Conservation (phyloP, 768 basidiomycete genomes). For the Kockovaella imperatae region DNA sequence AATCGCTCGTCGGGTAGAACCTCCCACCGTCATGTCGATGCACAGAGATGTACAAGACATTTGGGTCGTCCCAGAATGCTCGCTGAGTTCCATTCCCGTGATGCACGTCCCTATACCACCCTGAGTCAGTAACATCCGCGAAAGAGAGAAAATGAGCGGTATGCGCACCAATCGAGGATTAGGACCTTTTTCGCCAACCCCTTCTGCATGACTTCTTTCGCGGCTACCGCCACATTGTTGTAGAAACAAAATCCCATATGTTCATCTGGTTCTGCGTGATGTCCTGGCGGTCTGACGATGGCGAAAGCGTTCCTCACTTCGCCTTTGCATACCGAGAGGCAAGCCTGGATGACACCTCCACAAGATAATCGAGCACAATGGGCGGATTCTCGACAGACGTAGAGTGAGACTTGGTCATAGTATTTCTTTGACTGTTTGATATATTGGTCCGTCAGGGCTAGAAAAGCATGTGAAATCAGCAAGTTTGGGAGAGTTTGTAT, state of each 20-base stretch:
- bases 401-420: slow-evolving; percentile 87
- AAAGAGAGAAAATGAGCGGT: not conserved
- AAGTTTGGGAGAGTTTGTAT: not conserved
- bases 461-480: slow-evolving; percentile 7
- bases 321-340: slow-evolving; percentile 71
- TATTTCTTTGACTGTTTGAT: slow-evolving; percentile 67
- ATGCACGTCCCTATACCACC: slow-evolving; percentile 80
- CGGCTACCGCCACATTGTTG: slow-evolving; percentile 93
- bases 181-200: slow-evolving; percentile 70
- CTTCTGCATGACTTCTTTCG: slow-evolving; percentile 65
- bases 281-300: slow-evolving; percentile 92
- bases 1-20: slow-evolving; percentile 89
- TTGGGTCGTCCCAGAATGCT: slow-evolving; percentile 87
- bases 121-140: slow-evolving; percentile 8
- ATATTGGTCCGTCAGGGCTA: slow-evolving; percentile 68
- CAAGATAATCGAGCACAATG: slow-evolving; percentile 78
- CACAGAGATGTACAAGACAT: slow-evolving; percentile 84
- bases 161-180: slow-evolving; percentile 85
- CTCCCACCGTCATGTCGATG: slow-evolving; percentile 87
- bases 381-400: slow-evolving; percentile 78
- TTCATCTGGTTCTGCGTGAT: slow-evolving; percentile 95
- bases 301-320: slow-evolving; percentile 81
- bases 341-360: slow-evolving; percentile 88
- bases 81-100: slow-evolving; percentile 97
- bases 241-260: slow-evolving; percentile 99